These are phyloP conservation scores for Actinomortierella wolfii DNA, from an alignment of 371 early-diverging fungal species.

Conservation along the genomic window DNA sequence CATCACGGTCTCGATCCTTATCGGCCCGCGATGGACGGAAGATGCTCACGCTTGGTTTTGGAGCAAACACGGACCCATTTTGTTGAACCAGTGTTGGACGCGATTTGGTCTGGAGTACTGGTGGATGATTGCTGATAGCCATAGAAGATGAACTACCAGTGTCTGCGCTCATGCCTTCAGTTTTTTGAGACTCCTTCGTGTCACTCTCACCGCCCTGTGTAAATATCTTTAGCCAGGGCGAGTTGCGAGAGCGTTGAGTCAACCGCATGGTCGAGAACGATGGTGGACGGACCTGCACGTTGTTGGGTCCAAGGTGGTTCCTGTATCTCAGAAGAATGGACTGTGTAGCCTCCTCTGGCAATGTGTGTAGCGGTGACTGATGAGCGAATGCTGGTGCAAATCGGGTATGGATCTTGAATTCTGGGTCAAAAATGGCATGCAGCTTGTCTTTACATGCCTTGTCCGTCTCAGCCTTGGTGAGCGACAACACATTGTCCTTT, in stretches of 20 bases:
- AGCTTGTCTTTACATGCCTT: constrained; percentile 51
- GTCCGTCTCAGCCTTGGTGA: constrained; percentile 48
- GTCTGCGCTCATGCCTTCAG: too few relatives aligned
- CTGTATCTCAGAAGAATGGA: constrained; percentile 31
- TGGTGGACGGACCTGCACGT: constrained; percentile 27
- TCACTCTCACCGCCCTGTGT: too few relatives aligned
- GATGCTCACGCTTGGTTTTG: constrained; percentile 5
- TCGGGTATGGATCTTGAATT: constrained; percentile 25
- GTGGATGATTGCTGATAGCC: not conserved
- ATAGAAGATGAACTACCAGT: too few relatives aligned
- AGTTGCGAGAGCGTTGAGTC: not conserved
- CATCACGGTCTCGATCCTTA: constrained; percentile 31
- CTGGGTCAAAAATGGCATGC: constrained; percentile 37
- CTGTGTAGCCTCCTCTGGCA: constrained; percentile 15
- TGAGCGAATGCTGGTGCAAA: constrained; percentile 26
- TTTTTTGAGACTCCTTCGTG: too few relatives aligned
- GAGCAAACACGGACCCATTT: constrained; percentile 6
- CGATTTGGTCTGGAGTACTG: constrained; percentile 2
- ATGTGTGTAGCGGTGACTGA: constrained; percentile 25
- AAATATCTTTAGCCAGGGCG: too few relatives aligned
- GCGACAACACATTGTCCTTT: constrained; percentile 4
- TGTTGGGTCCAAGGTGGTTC: constrained; percentile 34
- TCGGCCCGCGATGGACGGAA: constrained; percentile 35
- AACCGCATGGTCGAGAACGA: constrained; percentile 21
- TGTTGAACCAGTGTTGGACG: constrained; percentile 11